Evolutionary conservation across 2,329 filamentous ascomycete species (phyloP).

Genomic region (Hansfordia pulvinata): DNA sequence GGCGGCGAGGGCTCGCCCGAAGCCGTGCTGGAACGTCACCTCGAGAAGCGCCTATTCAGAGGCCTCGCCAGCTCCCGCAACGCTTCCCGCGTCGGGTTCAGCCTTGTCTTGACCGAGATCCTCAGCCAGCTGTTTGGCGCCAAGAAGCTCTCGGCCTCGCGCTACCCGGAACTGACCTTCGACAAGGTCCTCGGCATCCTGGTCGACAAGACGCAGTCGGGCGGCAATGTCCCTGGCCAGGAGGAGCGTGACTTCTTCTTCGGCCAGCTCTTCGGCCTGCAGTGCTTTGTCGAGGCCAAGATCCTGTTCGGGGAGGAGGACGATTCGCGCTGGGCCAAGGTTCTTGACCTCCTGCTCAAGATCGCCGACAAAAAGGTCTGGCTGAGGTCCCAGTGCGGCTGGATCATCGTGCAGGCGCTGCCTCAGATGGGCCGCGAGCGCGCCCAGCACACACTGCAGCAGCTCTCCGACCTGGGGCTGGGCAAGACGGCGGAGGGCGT

Average conservation of each 20-base stretch:
- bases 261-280: constrained; percentile 75
- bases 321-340: constrained; percentile 44
- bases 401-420: constrained; percentile 63
- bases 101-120: constrained; percentile 73
- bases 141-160: constrained; percentile 25
- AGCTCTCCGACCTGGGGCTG: constrained; percentile 49
- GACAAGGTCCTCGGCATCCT: constrained; percentile 38
- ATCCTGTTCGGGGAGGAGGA: constrained; percentile 50
- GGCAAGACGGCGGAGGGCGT: constrained; percentile 78
- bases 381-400: constrained; percentile 79
- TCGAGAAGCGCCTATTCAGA: constrained; percentile 61
- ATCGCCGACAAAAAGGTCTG: constrained; percentile 74
- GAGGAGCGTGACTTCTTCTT: constrained; percentile 79
- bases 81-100: constrained; percentile 79
- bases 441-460: constrained; percentile 47
- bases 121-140: constrained; percentile 55
- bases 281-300: constrained; percentile 71
- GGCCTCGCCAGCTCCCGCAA: constrained; percentile 85
- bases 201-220: constrained; percentile 38
- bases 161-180: constrained; percentile 40
- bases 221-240: constrained; percentile 44
- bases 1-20: constrained; percentile 34
- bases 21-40: constrained; percentile 39
- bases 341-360: constrained; percentile 62
- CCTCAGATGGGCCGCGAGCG: constrained; percentile 45